These are phyloP conservation scores for Leccinum truebloodii DNA, from an alignment of 768 basidiomycete species.

Conservation along the genomic window DNA sequence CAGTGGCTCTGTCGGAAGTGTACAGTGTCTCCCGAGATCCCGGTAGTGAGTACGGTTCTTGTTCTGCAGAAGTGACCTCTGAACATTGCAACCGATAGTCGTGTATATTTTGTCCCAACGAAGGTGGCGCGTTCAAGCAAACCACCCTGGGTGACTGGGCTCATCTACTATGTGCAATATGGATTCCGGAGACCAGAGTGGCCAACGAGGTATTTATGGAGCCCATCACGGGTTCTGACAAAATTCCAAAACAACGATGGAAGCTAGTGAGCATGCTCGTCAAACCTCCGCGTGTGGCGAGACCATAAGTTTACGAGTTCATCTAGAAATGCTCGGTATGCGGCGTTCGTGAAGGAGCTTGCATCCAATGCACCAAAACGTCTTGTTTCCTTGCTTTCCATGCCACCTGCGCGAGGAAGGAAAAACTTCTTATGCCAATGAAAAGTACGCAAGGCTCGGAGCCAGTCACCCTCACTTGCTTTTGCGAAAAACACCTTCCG, in stretches of 20 bases:
- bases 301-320: constrained; percentile 11
- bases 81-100: constrained; percentile 46
- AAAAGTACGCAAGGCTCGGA: constrained; percentile 78
- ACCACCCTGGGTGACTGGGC: constrained; percentile 92
- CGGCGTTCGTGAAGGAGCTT: constrained; percentile 69
- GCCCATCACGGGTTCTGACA: constrained; percentile 87
- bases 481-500: constrained; percentile 89
- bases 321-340: constrained; percentile 64
- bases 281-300: background rate
- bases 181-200: constrained; percentile 93
- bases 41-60: constrained; percentile 64
- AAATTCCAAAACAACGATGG: constrained; percentile 89
- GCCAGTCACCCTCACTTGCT: constrained; percentile 71
- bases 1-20: constrained; percentile 99
- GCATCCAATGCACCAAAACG: constrained; percentile 92
- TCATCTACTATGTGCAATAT: constrained; percentile 94
- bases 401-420: constrained; percentile 87
- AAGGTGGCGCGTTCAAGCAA: constrained; percentile 98
- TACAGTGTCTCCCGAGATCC: constrained; percentile 94
- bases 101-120: constrained; percentile 94
- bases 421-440: constrained; percentile 85
- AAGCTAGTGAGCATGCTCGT: constrained; percentile 67
- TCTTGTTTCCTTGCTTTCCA: constrained; percentile 95
- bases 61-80: background rate
- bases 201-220: constrained; percentile 98